phyloP scores from a whole-genome alignment of 345 rosid genomes.

The Salix arbutifolia region DNA sequence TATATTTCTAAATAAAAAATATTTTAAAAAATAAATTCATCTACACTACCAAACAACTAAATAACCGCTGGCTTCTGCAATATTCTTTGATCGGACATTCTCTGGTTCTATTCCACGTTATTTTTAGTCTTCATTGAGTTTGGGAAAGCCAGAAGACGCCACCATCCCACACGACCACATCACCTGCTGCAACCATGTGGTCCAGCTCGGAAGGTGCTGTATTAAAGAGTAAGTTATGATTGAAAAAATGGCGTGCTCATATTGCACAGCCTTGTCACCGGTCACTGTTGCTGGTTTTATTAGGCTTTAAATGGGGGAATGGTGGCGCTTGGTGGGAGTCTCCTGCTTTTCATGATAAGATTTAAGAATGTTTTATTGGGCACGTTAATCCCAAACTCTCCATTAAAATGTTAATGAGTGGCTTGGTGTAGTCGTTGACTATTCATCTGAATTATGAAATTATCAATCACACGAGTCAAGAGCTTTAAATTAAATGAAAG shows the following conservation, averaged over 20 bases:
- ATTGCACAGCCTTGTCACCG: conserved; percentile 14
- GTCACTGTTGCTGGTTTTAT: conserved; percentile 13
- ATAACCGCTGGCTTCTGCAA: not conserved
- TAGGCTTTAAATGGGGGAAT: conserved; percentile 6
- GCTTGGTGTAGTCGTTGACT: too few relatives aligned
- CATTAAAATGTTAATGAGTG: too few relatives aligned
- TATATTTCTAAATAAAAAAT: too few relatives aligned
- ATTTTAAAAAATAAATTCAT: too few relatives aligned
- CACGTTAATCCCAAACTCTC: too few relatives aligned
- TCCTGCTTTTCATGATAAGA: conserved; percentile 8
- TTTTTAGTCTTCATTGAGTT: not conserved
- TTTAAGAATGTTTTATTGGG: not conserved
- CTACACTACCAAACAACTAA: too few relatives aligned
- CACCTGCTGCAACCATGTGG: conserved; percentile 15
- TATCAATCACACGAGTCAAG: too few relatives aligned
- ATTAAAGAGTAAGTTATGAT: not conserved
- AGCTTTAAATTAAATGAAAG: too few relatives aligned
- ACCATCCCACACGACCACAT: conserved; percentile 14
- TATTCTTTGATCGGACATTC: not conserved
- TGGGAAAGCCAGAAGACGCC: not conserved
- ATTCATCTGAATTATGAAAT: too few relatives aligned
- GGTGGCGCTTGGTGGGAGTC: conserved; percentile 11
- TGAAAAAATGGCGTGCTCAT: not conserved
- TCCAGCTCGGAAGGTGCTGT: conserved; percentile 23
- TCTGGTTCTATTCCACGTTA: not conserved